Conservation (phyloP, 129 eudicot species). For the Escallonia herrerae region DNA sequence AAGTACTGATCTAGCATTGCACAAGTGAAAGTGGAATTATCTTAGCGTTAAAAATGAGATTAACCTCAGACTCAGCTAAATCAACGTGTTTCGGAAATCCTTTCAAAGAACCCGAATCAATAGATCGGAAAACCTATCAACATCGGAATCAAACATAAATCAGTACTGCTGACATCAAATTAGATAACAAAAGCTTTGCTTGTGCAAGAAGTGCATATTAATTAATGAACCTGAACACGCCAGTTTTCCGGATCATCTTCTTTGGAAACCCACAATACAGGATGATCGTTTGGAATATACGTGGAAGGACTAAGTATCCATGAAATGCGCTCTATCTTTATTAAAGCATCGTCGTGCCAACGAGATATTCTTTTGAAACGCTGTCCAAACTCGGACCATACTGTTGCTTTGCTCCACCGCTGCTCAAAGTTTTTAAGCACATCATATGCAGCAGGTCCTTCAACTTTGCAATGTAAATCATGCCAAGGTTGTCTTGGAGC, state of each 20-base stretch:
- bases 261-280: constrained; percentile 48
- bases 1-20: constrained; percentile 5
- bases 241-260: constrained; percentile 78
- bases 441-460: constrained; percentile 92
- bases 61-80: constrained; percentile 52
- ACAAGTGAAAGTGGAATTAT: not conserved
- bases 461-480: constrained; percentile 78
- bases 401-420: constrained; percentile 75
- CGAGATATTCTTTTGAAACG: constrained; percentile 45
- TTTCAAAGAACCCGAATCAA: constrained; percentile 82
- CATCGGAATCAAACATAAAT: constrained; percentile 9
- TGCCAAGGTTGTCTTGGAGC: constrained; percentile 94
- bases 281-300: constrained; percentile 38
- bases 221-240: constrained; percentile 68
- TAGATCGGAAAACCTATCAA: constrained; percentile 71
- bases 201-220: constrained; percentile 8
- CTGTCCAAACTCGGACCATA: constrained; percentile 57
- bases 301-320: constrained; percentile 63
- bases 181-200: constrained; percentile 6
- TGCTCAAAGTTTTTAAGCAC: constrained; percentile 84
- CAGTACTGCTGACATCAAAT: constrained; percentile 3
- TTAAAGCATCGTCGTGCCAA: constrained; percentile 78
- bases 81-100: constrained; percentile 71
- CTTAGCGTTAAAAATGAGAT: too few species aligned
- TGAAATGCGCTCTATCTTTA: constrained; percentile 64